Conservation (phyloP, 2,329 filamentous ascomycete genomes). For the Penicillium sp. region DNA sequence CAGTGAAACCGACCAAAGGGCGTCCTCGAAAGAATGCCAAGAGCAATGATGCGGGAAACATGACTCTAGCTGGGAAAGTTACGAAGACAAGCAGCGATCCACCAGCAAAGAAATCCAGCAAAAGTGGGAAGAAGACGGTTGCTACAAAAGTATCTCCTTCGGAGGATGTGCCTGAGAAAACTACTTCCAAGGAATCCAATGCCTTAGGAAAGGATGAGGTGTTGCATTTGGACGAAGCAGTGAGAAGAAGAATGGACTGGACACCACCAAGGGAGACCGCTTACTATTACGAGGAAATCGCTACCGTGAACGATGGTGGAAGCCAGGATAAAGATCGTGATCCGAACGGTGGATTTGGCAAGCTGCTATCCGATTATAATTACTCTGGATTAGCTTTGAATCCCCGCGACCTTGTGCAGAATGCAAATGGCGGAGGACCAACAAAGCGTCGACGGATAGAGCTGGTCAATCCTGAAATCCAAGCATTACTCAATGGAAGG, state of each 20-base stretch:
- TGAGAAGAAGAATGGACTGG: slow-evolving; percentile 61
- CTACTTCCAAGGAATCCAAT: slow-evolving; percentile 10
- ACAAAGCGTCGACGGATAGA: slow-evolving; percentile 42
- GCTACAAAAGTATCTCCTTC: not conserved
- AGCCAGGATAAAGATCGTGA: not conserved
- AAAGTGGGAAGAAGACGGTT: slow-evolving; percentile 12
- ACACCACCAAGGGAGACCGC: slow-evolving; percentile 58
- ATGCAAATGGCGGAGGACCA: slow-evolving; percentile 23
- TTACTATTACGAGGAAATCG: slow-evolving; percentile 18
- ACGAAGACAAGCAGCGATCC: slow-evolving; percentile 30
- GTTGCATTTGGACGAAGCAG: slow-evolving; percentile 47
- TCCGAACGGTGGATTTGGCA: slow-evolving; percentile 27
- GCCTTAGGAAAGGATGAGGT: slow-evolving; percentile 21
- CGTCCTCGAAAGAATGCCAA: slow-evolving; percentile 25
- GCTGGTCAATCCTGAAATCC: slow-evolving; percentile 27
- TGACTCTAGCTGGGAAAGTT: slow-evolving; percentile 37
- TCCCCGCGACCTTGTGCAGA: slow-evolving; percentile 9
- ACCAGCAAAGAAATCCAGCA: slow-evolving; percentile 12
- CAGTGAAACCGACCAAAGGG: slow-evolving; percentile 25
- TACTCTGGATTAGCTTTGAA: slow-evolving; percentile 30
- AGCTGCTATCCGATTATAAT: slow-evolving; percentile 42
- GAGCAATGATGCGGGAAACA: slow-evolving; percentile 29
- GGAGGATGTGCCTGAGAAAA: not conserved
- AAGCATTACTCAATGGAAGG: slow-evolving; percentile 12
- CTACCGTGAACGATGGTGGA: slow-evolving; percentile 15